Base-by-base conservation (phyloP, 305 asterid genomes). In the Plantago lanceolata region DNA sequence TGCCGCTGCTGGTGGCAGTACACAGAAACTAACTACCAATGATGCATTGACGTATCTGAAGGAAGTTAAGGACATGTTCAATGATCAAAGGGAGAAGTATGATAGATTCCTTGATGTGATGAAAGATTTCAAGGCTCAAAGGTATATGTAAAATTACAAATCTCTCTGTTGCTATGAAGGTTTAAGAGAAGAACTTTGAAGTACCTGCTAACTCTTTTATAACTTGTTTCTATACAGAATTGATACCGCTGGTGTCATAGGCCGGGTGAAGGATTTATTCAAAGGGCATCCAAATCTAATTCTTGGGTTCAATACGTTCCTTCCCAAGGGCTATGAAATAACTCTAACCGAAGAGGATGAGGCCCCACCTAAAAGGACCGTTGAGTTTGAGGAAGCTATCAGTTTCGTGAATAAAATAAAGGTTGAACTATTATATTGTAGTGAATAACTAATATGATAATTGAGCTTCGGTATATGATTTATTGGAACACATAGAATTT, bases 41-140 rank as follows among this genome's bases (percentile, higher is more conserved):
- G 97, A 94, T 73, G 99, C 99, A 6, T 78, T 94, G 68, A 80
- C 91, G 57, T 90, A 94, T 81, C 80, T 94, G 64, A 94, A 94
- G 83, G 95, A 88, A 79, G 97, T 94, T 44, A 94, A 94, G 85
- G 97, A 94, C 80, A 90, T 88, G 96, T 90, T 94, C 70, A 95
- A 85, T 70, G 96, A 94, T 68, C 95, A 94, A 76, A 83, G 86
- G 72, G 96, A 90, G 74, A 90, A 88, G 68, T 94, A 94, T 73
- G 99, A 94, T 67, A 81, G 78, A 79, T 94, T 94, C 79, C 99
- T 94, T 74, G 96, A 86, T 74, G 97, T 88, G 70, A 94, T 94
- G 99, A 94, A 94, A 72, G 96, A 90, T 77, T 94, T 94, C 69
- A 94, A 94, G 88, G 96, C 90, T 49, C 96, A 88, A 85, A 88